A percentile compares a stretch with the other conserved stretches of the same genome.
Conservation (phyloP, 257 asterid species). For the Agastache rugosa region DNA sequence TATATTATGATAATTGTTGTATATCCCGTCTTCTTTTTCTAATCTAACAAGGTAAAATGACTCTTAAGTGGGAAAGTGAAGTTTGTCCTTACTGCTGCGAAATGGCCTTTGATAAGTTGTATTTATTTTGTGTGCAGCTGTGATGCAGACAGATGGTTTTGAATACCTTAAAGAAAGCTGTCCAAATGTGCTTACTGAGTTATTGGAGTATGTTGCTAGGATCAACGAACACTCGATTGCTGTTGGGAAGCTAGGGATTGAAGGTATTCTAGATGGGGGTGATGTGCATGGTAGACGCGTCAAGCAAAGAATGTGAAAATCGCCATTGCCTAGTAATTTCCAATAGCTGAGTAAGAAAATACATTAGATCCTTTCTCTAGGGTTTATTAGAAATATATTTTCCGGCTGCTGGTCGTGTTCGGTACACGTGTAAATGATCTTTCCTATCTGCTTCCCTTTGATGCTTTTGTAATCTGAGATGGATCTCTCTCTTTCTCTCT, state of each 20-base stretch:
- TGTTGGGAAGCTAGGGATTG: constrained; percentile 64
- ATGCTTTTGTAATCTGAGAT: constrained; percentile 36
- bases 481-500: constrained; percentile 21
- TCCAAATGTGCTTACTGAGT: constrained; percentile 75
- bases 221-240: constrained; percentile 61
- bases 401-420: constrained; percentile 27
- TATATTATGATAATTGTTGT: not conserved
- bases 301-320: constrained; percentile 64
- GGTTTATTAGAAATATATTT: constrained; percentile 26
- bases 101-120: constrained; percentile 18
- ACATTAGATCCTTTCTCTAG: constrained; percentile 44
- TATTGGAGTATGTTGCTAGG: constrained; percentile 91
- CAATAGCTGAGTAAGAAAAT: constrained; percentile 36
- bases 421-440: constrained; percentile 48
- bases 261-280: constrained; percentile 65
- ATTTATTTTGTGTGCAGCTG: constrained; percentile 25
- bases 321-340: constrained; percentile 22
- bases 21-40: not conserved
- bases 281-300: constrained; percentile 90
- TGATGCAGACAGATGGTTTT: constrained; percentile 86
- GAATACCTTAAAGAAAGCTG: constrained; percentile 93
- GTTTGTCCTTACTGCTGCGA: not conserved
- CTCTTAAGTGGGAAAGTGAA: not conserved
- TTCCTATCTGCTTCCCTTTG: constrained; percentile 9
- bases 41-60: not conserved